Evolutionary conservation across 768 basidiomycete genomes (phyloP), one percentile per base, ranked within the genome.

Genomic region (Hysterangium stoloniferum): DNA sequence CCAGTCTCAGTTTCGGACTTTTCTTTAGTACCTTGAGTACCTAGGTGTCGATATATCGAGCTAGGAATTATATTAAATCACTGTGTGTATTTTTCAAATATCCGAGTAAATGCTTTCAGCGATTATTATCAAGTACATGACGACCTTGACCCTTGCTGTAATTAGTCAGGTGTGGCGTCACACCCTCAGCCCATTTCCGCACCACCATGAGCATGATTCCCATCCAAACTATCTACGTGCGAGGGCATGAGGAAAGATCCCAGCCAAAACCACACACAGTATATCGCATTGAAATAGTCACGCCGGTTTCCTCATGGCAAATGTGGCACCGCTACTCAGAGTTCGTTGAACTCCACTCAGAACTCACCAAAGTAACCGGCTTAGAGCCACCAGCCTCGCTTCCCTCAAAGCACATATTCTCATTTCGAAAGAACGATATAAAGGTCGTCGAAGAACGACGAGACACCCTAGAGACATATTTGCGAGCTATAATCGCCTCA

Each of bases 311-410:
- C 54, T 84, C 89, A 62, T 97, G 94, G 93, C 80, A 85, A 52
- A 87, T 96, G 75, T 88, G 86, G 81, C 75, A 86, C 52, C 86
- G 95, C 44, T 98, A 97, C 70, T 93, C 90, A 36, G 92, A 96
- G 68, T 98, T 98, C 68, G 82, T 78, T 61, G 82, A 89, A 59
- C 80, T 98, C 6, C 78, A 94, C 64, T 76, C 77, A 6, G 86
- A 93, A 59, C 79, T 96, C 59, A 75, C 76, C 24, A 83, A 85
- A 62, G 77, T 82, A n/a, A 78, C 78, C n/a, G 83, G 83, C 13
- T 76, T 80, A n/a, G 68, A 83, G 17, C 91, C 93, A 9, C 93
- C 94, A 11, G 75, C 67, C 15, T 54, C 73, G n/a, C 77, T 97
- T 17, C 95, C 95, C 32, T 80, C 85, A 8, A 98, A 98, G 67